A percentile compares a stretch with the other conserved stretches of the same genome.
These are phyloP conservation scores for Abrus pulchellus DNA, from an alignment of 306 rosid genomes.

Conservation along the genomic window DNA sequence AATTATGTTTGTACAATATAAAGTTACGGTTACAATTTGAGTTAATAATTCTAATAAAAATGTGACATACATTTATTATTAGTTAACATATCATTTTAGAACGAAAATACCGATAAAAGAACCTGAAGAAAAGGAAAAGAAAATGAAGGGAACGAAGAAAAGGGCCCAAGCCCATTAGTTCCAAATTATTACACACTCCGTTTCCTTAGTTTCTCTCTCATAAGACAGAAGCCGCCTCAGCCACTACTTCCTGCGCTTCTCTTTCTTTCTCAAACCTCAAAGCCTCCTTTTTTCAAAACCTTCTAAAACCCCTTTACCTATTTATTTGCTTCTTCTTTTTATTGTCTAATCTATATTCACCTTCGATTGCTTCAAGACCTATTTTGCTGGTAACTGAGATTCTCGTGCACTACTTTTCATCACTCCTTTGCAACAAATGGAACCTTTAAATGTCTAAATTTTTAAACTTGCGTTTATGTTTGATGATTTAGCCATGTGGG, in stretches of 20 bases:
- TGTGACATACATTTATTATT: too few species aligned
- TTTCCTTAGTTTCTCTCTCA: background rate
- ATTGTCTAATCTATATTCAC: background rate
- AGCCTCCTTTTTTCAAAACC: background rate
- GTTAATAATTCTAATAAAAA: too few species aligned
- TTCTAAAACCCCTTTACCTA: background rate
- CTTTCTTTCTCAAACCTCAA: background rate
- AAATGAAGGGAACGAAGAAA: background rate
- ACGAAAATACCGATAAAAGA: too few species aligned
- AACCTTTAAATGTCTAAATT: background rate
- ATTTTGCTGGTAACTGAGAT: constrained; percentile 10
- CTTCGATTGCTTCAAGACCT: background rate
- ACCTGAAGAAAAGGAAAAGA: too few species aligned
- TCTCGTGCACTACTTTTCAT: background rate
- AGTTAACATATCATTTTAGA: too few species aligned
- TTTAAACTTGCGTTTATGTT: background rate
- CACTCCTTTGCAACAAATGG: background rate
- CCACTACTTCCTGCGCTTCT: constrained; percentile 21
- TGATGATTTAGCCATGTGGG: constrained; percentile 8
- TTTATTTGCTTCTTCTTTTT: constrained; percentile 8
- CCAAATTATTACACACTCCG: constrained; percentile 5
- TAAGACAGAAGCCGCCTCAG: constrained; percentile 42
- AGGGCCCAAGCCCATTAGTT: constrained; percentile 12
- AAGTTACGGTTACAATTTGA: too few species aligned
- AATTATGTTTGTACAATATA: too few species aligned